A percentile compares a stretch with the other conserved stretches of the same genome.
Conservation (phyloP, 495 filamentous ascomycete genomes). For the Aspergillus ellipticus region DNA sequence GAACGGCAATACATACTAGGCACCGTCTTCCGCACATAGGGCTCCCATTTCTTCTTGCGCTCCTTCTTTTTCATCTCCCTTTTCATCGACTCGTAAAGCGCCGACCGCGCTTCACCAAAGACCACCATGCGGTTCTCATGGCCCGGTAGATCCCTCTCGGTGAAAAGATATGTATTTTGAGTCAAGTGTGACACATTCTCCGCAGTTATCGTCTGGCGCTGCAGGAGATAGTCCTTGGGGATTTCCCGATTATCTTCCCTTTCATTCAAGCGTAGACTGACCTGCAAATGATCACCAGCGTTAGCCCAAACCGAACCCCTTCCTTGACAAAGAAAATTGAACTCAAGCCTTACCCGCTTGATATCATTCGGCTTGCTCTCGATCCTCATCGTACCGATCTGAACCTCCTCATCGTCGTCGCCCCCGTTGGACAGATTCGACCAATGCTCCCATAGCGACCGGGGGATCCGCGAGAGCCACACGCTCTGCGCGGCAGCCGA, state of each 20-base stretch:
- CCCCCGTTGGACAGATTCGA: slow-evolving; percentile 29
- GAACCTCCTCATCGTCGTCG: slow-evolving; percentile 58
- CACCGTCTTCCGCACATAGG: slow-evolving; percentile 72
- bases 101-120: slow-evolving; percentile 45
- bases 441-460: slow-evolving; percentile 71
- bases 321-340: not conserved
- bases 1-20: slow-evolving; percentile 58
- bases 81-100: slow-evolving; percentile 46
- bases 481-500: slow-evolving; percentile 52
- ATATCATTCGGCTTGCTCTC: slow-evolving; percentile 51
- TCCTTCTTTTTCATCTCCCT: slow-evolving; percentile 45
- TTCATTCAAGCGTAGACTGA: slow-evolving; percentile 51
- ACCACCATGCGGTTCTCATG: slow-evolving; percentile 52
- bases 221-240: slow-evolving; percentile 79
- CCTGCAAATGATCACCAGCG: slow-evolving; percentile 20
- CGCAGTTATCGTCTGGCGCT: slow-evolving; percentile 49
- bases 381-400: slow-evolving; percentile 74
- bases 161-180: slow-evolving; percentile 83
- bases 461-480: slow-evolving; percentile 74
- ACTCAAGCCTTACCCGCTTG: slow-evolving; percentile 40
- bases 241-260: slow-evolving; percentile 59
- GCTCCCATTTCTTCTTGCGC: slow-evolving; percentile 59
- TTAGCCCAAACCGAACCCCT: not conserved
- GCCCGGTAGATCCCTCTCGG: slow-evolving; percentile 84
- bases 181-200: slow-evolving; percentile 45